Percentiles rank a stretch among this genome's conserved stretches.
Conservation (phyloP, 2,329 filamentous ascomycete genomes). For the Chaetomiaceae sp. region DNA sequence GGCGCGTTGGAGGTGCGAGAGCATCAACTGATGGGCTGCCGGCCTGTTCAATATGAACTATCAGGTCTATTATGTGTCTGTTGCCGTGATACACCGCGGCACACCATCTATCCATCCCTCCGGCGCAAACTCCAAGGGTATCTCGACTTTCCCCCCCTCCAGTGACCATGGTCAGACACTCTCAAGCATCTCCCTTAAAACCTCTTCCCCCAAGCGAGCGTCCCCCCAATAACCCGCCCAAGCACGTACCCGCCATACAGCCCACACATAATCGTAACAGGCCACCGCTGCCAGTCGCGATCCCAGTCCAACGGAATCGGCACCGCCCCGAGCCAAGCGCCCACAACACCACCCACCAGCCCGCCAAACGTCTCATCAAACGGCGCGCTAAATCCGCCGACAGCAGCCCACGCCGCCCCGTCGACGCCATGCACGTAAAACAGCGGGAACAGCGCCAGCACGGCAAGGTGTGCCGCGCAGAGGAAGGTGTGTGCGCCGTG, state of each 20-base stretch:
- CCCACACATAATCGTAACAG: slow-evolving; percentile 82
- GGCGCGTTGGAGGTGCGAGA: too few relatives aligned
- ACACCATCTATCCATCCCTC: neutral
- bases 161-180: too few relatives aligned
- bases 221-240: slow-evolving; percentile 61
- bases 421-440: slow-evolving; percentile 85
- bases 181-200: slow-evolving; percentile 30
- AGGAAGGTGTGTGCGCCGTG: slow-evolving; percentile 75
- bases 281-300: slow-evolving; percentile 98
- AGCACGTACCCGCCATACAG: slow-evolving; percentile 73
- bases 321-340: slow-evolving; percentile 89
- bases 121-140: neutral
- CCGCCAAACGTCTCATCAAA: slow-evolving; percentile 83
- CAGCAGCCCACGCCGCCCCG: slow-evolving; percentile 61
- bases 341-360: slow-evolving; percentile 69
- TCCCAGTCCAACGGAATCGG: slow-evolving; percentile 98
- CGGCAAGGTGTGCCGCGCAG: slow-evolving; percentile 73
- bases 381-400: slow-evolving; percentile 63
- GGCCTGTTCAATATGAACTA: too few relatives aligned
- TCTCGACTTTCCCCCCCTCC: neutral
- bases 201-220: slow-evolving; percentile 43
- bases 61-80: neutral
- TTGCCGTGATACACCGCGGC: too few relatives aligned
- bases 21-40: too few relatives aligned
- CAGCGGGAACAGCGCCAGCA: slow-evolving; percentile 73